Evolutionary conservation across 306 rosid genomes (phyloP), one percentile per base, ranked within the genome.

Genomic region (Vachellia collinsii): DNA sequence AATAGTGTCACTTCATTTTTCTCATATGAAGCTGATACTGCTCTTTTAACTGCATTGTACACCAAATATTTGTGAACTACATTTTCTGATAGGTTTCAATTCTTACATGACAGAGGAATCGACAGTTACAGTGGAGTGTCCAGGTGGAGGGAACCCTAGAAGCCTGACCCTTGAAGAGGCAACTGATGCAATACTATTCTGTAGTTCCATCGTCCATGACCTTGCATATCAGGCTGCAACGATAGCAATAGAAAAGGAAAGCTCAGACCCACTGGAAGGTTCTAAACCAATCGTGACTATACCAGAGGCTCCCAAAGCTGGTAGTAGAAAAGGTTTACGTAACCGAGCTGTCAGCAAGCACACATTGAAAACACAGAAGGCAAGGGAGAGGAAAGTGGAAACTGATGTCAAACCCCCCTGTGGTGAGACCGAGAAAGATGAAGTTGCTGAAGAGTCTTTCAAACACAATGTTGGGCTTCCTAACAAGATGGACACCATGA

Each of bases 151-250:
- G 44, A 89, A 79, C 85, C 66, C 86, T 17, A 89, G 90, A 86
- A 95, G 92, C 94, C 87, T 91, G 74, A 93, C 99, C 46, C 96
- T 95, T 38, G 99, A 90, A 82, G 99, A 95, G 91, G 99, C 96
- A 70, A 93, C 99, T 8, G 94, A 95, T 81, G 87, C 98, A 16
- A 95, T 95, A 53, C 96, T 95, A 37, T 91, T 95, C 86, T 95
- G 99, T 92, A 92, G 96, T 74, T 93, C 99, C 78, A 90, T 95
- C 23, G 89, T 95, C 86, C 98, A 93, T 64, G 96, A 91, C 85
- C 88, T 95, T 79, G 96, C 98, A 61, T 91, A 87, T 80, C 77
- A 94, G 78, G 98, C 99, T 70, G 98, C 97, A 78, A 79, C 93
- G 25, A 87, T 89, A 61, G 97, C 93, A 64, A 86, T 93, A 79